Evolutionary conservation across 306 rosid genomes (phyloP), one percentile per base, ranked within the genome.

Genomic region (Lathyrus tuberosus): DNA sequence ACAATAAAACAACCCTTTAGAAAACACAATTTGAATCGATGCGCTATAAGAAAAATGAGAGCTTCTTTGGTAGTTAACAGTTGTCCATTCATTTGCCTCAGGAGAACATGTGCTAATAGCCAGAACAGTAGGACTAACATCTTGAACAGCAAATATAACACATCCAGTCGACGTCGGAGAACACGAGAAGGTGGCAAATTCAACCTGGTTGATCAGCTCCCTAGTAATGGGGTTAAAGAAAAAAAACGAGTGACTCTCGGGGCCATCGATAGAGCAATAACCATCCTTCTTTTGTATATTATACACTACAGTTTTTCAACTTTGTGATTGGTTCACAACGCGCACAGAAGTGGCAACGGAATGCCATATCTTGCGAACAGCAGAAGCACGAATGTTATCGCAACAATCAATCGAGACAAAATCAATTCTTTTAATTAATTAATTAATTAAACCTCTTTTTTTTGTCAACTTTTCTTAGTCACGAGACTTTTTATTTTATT

Each of bases 241-340:
- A n/a, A n/a, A n/a, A n/a, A n/a, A n/a, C n/a, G n/a, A n/a, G n/a
- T n/a, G n/a, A n/a, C n/a, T n/a, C n/a, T n/a, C n/a, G n/a, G 1
- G 89, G 5, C 24, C 22, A 48, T 9, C 77, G 82, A 67, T 80
- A 87, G 15, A 90, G 76, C 81, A 90, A 75, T 65, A 87, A 60
- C 91, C 96, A 90, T 74, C 96, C 86, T 69, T 87, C 96, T 79
- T 87, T 87, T 1, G 91, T 79, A 77, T 85, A 90, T 71, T 91
- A 90, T 60, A 87, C 84, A 52, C 89, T 72, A 13, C 86, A 85
- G 20, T 86, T 86, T 67, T 10, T 73, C 75, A 90, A 80, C 88
- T 90, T 89, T 6, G 94, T 94, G 47, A 90, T 74, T 82, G 91
- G 79, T 87, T 84, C 44, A 77, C 88, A 59, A 82, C 84, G 69